phyloP scores from a whole-genome alignment of 2,329 filamentous ascomycete genomes.

The Verticillium zaregamsianum region DNA sequence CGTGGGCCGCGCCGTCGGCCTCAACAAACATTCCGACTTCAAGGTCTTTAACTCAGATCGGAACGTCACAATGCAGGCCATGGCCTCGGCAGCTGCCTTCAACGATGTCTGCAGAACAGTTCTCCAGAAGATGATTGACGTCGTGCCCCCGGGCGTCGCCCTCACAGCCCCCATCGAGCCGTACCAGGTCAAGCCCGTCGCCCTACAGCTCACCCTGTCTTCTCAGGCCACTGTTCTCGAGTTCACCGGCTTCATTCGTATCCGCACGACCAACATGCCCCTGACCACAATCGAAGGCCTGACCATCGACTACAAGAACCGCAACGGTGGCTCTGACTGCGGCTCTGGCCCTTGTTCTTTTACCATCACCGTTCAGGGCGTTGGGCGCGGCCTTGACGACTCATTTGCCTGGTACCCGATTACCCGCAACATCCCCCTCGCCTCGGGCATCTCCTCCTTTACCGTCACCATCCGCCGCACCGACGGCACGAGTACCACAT shows the following conservation, averaged over 20 bases:
- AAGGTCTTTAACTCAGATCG: constrained; percentile 51
- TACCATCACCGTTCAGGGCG: constrained; percentile 39
- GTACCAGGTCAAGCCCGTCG: constrained; percentile 57
- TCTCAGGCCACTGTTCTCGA: constrained; percentile 41
- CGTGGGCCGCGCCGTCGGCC: constrained; percentile 40
- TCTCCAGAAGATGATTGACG: constrained; percentile 59
- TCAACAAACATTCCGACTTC: constrained; percentile 48
- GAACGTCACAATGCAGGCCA: constrained; percentile 48
- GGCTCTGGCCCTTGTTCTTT: constrained; percentile 38
- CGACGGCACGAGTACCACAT: constrained; percentile 39
- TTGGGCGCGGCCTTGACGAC: constrained; percentile 55
- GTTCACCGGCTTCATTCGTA: constrained; percentile 52
- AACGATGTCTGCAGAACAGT: constrained; percentile 43
- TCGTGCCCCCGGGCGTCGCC: constrained; percentile 45
- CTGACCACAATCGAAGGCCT: constrained; percentile 39
- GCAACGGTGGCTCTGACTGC: constrained; percentile 43
- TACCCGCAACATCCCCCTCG: constrained; percentile 45
- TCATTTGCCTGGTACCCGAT: constrained; percentile 53
- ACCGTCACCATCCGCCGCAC: constrained; percentile 44
- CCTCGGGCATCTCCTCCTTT: constrained; percentile 60
- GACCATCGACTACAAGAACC: constrained; percentile 51
- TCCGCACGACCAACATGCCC: constrained; percentile 47
- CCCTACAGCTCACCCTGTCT: constrained; percentile 50
- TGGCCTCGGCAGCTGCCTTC: constrained; percentile 42
- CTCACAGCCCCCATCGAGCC: constrained; percentile 49